phyloP scores from a whole-genome alignment of 495 filamentous ascomycete genomes.

The Cenococcum geophilum region DNA sequence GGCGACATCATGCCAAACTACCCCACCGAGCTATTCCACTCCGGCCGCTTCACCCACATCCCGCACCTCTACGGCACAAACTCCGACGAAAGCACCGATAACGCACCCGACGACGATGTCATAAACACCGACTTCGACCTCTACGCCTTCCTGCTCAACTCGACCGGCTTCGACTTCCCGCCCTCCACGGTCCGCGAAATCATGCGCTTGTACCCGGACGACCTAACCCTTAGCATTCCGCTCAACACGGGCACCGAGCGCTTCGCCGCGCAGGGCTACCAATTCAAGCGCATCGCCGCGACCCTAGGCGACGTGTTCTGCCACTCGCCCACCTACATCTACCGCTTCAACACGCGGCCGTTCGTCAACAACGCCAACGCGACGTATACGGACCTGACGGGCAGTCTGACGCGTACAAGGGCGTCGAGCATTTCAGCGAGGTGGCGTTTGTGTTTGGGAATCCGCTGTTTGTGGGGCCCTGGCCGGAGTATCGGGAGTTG shows the following conservation, averaged over 20 bases:
- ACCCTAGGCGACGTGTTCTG: slow-evolving; percentile 31
- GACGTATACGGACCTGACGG: slow-evolving; percentile 15
- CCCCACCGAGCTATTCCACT: slow-evolving; percentile 24
- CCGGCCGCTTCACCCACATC: slow-evolving; percentile 28
- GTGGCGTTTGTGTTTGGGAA: slow-evolving; percentile 29
- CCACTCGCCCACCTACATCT: slow-evolving; percentile 28
- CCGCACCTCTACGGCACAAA: slow-evolving; percentile 30
- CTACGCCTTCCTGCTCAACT: slow-evolving; percentile 18
- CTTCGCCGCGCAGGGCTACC: slow-evolving; percentile 26
- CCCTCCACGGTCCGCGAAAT: slow-evolving; percentile 19
- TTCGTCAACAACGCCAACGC: slow-evolving; percentile 28
- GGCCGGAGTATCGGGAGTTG: slow-evolving; percentile 24
- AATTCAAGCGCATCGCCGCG: slow-evolving; percentile 30
- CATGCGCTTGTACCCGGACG: slow-evolving; percentile 30
- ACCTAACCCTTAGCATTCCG: slow-evolving; percentile 25
- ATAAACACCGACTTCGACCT: slow-evolving; percentile 29
- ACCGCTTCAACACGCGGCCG: slow-evolving; percentile 31
- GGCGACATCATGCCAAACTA: slow-evolving; percentile 31
- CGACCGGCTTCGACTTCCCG: slow-evolving; percentile 28
- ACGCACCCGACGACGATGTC: slow-evolving; percentile 20
- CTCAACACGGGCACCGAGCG: slow-evolving; percentile 26
- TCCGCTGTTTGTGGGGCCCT: slow-evolving; percentile 27
- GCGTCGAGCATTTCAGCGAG: slow-evolving; percentile 30
- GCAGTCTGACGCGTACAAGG: slow-evolving; percentile 23
- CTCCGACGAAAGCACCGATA: slow-evolving; percentile 30